These are phyloP conservation scores for Centella asiatica DNA, from an alignment of 129 eudicot species.

Conservation along the genomic window DNA sequence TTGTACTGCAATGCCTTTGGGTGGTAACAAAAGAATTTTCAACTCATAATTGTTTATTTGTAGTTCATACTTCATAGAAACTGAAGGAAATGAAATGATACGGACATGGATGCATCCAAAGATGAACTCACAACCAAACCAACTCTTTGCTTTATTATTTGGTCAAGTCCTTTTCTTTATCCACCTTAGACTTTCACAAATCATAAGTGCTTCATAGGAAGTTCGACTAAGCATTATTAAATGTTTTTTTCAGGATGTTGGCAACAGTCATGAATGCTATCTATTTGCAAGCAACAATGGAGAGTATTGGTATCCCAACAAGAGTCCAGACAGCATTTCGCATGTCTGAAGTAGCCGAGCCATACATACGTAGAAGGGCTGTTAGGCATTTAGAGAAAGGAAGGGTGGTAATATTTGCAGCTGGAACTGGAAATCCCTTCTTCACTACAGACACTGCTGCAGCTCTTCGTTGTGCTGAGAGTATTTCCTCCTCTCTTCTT, in stretches of 20 bases:
- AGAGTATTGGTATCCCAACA: constrained; percentile 97
- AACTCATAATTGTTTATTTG: neutral
- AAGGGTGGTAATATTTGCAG: constrained; percentile 91
- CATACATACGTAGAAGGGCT: constrained; percentile 87
- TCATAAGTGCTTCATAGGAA: neutral
- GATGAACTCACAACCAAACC: neutral
- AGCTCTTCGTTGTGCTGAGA: constrained; percentile 93
- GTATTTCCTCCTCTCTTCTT: constrained; percentile 27
- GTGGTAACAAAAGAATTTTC: neutral
- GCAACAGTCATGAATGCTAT: constrained; percentile 99
- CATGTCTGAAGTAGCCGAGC: constrained; percentile 99
- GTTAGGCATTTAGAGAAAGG: constrained; percentile 94
- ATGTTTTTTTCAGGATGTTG: constrained; percentile 59
- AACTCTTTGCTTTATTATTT: neutral
- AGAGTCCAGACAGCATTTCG: constrained; percentile 98
- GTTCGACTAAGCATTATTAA: neutral
- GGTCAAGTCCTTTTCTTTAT: neutral
- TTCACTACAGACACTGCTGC: constrained; percentile 99
- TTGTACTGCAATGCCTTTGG: neutral
- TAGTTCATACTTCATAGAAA: neutral
- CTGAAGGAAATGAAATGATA: neutral
- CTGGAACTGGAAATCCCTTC: constrained; percentile 98
- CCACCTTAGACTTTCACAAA: neutral
- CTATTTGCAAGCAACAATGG: constrained; percentile 98
- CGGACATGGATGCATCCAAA: neutral